Evolutionary conservation across 352 stramenopile species (phyloP), one percentile per base, ranked within the genome.

Genomic region (Phytophthora hybrid): DNA sequence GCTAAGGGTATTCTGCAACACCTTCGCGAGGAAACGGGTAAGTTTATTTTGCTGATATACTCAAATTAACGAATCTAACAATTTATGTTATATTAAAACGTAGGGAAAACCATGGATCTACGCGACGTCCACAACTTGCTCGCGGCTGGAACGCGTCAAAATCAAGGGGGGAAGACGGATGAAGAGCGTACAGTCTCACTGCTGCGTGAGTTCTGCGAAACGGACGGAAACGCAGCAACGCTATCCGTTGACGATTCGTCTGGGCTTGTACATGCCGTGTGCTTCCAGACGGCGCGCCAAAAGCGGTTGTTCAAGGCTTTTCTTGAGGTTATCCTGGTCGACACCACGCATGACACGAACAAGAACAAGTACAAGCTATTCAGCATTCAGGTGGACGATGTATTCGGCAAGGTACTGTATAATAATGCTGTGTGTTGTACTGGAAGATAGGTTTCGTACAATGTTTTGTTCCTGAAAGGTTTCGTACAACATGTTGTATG

Each of bases 361-460:
- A 59, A 37, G 49, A 68, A 71, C 21, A 52, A 59, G 9, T 72
- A 72, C 62, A 76, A 76, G 63, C 23, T 72, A 9, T 68, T 76
- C 19, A 64, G 63, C 18, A 59, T 68, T 41, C 51, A 61, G 1
- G 63, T 71, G 3, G 19, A 69, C n/a, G 69, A 68, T 14, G 58
- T 70, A 3, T 63, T 66, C 37, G 55, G 69, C 4, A 66, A 59
- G 57, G 66, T 73, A 47, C 16, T 47, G 39, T 47, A 47, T 11
- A n/a, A n/a, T 18, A 47, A 8, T 8, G 7, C 10, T 13, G 34
- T 41, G 1, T 47, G 11, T 47, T 47, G 39, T 47, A 47, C 39
- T 6, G 39, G 39, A 18, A n/a, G 39, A 7, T 47, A 47, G 11
- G 13, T 47, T 11, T 47, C 5, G 39, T 47, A 47, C 39, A 47